Evolutionary conservation across 1,139 yeast genomes (phyloP).

Genomic region (Zygoascus meyerae): DNA sequence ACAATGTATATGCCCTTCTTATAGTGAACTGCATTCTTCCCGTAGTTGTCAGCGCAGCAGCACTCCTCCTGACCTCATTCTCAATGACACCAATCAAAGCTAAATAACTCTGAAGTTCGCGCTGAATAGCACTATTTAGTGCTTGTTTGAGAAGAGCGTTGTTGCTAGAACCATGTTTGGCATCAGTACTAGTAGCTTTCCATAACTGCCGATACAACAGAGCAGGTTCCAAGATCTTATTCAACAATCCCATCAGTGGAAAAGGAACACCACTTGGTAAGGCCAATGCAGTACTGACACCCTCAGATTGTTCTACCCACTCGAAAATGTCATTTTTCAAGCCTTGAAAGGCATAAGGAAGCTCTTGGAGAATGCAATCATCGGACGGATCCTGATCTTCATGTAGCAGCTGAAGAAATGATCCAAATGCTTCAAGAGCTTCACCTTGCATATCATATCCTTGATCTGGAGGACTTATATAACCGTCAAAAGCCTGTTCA

Average conservation of each 20-base stretch:
- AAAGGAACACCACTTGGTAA: constrained; percentile 53
- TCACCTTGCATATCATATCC: not conserved
- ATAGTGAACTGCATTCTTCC: constrained; percentile 25
- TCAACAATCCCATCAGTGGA: constrained; percentile 54
- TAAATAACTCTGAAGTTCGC: constrained; percentile 50
- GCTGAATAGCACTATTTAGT: constrained; percentile 50
- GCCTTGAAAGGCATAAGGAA: constrained; percentile 68
- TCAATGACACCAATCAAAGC: constrained; percentile 51
- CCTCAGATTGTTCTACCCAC: constrained; percentile 33
- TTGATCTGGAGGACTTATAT: not conserved
- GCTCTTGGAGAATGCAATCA: constrained; percentile 46
- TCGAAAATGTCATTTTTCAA: constrained; percentile 60
- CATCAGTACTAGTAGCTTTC: constrained; percentile 32
- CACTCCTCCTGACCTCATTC: constrained; percentile 20
- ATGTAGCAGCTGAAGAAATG: constrained; percentile 17
- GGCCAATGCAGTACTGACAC: constrained; percentile 16
- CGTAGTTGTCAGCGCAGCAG: constrained; percentile 13
- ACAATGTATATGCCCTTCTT: constrained; percentile 40
- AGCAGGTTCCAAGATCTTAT: constrained; percentile 62
- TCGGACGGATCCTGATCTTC: constrained; percentile 37
- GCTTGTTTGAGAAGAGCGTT: constrained; percentile 56
- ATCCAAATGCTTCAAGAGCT: constrained; percentile 14
- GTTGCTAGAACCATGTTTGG: constrained; percentile 13
- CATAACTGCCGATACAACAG: constrained; percentile 51
- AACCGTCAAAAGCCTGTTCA: constrained; percentile 5